These are phyloP conservation scores for Xylogone sp. DNA, from an alignment of 2,329 filamentous ascomycete genomes.

Conservation along the genomic window DNA sequence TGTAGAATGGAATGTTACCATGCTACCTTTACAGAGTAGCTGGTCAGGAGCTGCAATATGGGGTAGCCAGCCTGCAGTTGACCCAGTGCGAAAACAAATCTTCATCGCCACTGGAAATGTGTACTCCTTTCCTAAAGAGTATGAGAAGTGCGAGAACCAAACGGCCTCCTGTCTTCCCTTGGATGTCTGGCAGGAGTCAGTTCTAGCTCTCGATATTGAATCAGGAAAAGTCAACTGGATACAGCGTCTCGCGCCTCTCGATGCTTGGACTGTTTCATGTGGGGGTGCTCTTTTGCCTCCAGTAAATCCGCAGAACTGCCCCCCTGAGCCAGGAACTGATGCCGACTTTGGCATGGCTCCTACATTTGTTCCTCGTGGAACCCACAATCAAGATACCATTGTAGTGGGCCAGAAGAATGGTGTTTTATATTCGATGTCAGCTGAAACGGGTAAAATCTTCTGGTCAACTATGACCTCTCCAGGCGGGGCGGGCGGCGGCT, in stretches of 20 bases:
- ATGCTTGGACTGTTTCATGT: constrained; percentile 19
- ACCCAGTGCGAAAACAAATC: constrained; percentile 20
- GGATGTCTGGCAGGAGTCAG: constrained; percentile 23
- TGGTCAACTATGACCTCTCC: constrained; percentile 25
- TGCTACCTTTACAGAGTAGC: constrained; percentile 8
- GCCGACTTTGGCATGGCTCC: constrained; percentile 17
- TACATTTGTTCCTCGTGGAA: constrained; percentile 18
- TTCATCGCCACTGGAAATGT: constrained; percentile 29
- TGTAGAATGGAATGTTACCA: constrained; percentile 18
- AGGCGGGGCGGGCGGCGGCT: constrained; percentile 18
- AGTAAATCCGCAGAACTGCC: constrained; percentile 5
- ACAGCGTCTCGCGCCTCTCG: constrained; percentile 15
- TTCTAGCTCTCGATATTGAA: constrained; percentile 23
- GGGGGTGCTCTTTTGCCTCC: constrained; percentile 1
- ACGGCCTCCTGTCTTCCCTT: constrained; percentile 18
- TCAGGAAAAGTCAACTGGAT: constrained; percentile 22
- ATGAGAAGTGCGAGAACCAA: constrained; percentile 17
- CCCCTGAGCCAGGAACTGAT: constrained; percentile 5
- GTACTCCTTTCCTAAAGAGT: constrained; percentile 20
- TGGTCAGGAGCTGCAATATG: constrained; percentile 28
- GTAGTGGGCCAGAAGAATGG: constrained; percentile 30
- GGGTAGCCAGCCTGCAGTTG: constrained; percentile 30
- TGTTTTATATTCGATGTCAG: constrained; percentile 23
- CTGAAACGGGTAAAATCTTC: constrained; percentile 18
- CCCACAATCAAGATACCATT: constrained; percentile 16